These are phyloP conservation scores for Danielia oregonensis DNA, from an alignment of 805 yeast species.

Conservation along the genomic window DNA sequence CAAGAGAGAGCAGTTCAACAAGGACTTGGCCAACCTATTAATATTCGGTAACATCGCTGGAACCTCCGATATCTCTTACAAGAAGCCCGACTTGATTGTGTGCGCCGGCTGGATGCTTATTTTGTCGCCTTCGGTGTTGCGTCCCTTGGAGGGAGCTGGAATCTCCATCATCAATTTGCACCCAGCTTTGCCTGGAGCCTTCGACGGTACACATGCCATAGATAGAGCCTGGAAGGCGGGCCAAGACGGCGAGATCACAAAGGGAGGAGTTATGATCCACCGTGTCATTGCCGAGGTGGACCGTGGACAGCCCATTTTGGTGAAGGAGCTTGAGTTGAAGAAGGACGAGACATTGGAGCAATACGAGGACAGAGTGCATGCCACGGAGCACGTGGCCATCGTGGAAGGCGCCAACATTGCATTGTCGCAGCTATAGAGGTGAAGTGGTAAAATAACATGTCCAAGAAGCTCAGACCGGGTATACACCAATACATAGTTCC, in stretches of 20 bases:
- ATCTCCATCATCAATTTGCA: slow-evolving; percentile 89
- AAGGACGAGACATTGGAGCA: slow-evolving; percentile 74
- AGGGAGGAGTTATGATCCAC: slow-evolving; percentile 96
- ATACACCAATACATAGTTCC: too few relatives aligned
- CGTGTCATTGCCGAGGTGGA: slow-evolving; percentile 95
- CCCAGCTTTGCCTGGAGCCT: slow-evolving; percentile 96
- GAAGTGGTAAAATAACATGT: too few relatives aligned
- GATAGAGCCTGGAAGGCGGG: slow-evolving; percentile 96
- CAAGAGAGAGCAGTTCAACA: slow-evolving; percentile 71
- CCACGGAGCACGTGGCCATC: slow-evolving; percentile 82
- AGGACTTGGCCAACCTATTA: slow-evolving; percentile 70
- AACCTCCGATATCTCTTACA: slow-evolving; percentile 24
- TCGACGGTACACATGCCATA: slow-evolving; percentile 96
- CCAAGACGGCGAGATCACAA: slow-evolving; percentile 68
- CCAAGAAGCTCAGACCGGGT: too few relatives aligned
- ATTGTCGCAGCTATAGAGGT: slow-evolving; percentile 29
- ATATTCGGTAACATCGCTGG: slow-evolving; percentile 45
- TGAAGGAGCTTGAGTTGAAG: slow-evolving; percentile 67
- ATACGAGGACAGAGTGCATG: slow-evolving; percentile 81
- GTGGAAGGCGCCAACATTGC: slow-evolving; percentile 84
- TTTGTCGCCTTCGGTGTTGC: slow-evolving; percentile 70
- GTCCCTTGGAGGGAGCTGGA: slow-evolving; percentile 54
- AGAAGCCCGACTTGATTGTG: slow-evolving; percentile 78
- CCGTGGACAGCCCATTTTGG: slow-evolving; percentile 84
- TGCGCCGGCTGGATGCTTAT: slow-evolving; percentile 99